phyloP scores from a whole-genome alignment of 2,329 filamentous ascomycete genomes.

The Xylariaceae sp. region DNA sequence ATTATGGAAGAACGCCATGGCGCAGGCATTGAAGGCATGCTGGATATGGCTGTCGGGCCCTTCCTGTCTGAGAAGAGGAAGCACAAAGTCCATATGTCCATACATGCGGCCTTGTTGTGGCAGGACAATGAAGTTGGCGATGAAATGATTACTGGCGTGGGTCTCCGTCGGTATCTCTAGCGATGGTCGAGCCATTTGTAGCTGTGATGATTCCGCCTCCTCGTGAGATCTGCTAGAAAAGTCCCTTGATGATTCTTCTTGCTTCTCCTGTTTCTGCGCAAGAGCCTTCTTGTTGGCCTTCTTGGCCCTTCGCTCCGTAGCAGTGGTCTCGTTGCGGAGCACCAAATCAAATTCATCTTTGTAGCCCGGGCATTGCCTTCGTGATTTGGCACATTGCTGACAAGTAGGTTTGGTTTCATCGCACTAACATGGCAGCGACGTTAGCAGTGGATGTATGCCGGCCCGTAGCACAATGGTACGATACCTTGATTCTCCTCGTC shows the following conservation, averaged over 20 bases:
- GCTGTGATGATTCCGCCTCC: constrained; percentile 4
- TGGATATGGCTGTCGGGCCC: constrained; percentile 46
- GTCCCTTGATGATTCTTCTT: constrained; percentile 15
- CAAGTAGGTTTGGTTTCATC: constrained; percentile 67
- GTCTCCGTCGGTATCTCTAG: constrained; percentile 50
- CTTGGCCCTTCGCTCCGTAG: constrained; percentile 61
- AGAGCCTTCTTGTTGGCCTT: constrained; percentile 51
- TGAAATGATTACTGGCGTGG: constrained; percentile 57
- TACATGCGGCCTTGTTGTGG: constrained; percentile 49
- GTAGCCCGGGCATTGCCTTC: constrained; percentile 64
- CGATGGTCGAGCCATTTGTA: constrained; percentile 31
- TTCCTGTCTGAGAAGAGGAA: constrained; percentile 52
- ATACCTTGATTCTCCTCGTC: constrained; percentile 70
- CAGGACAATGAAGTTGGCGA: constrained; percentile 58
- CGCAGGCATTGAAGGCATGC: constrained; percentile 58
- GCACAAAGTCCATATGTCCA: constrained; percentile 58
- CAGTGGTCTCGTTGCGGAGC: constrained; percentile 69
- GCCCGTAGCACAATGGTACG: constrained; percentile 18
- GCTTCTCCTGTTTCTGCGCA: constrained; percentile 35
- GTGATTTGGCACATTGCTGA: constrained; percentile 62
- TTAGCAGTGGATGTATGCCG: constrained; percentile 18
- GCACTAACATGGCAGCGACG: constrained; percentile 45
- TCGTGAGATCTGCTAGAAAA: constrained; percentile 25
- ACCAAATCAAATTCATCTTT: constrained; percentile 71
- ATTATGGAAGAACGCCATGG: constrained; percentile 57